phyloP scores from a whole-genome alignment of 176 grass and related monocot genomes.

The Juncus inflexus region DNA sequence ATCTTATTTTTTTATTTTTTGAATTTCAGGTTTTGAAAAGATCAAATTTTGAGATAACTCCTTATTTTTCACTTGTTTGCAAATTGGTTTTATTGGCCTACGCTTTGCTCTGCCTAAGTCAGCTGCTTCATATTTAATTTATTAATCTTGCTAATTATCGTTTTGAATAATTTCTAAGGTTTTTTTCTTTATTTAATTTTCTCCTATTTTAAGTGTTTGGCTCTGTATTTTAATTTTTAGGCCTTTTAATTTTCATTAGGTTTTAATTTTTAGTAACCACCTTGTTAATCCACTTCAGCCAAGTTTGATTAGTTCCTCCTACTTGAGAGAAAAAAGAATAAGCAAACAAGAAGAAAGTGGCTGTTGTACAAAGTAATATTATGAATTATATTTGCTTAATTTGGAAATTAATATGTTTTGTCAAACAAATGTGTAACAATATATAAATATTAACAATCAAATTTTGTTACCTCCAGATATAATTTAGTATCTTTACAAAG shows the following conservation, averaged over 20 bases:
- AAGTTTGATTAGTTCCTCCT: slow-evolving; percentile 16
- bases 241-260: slow-evolving; percentile 9
- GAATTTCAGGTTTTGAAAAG: slow-evolving; percentile 51
- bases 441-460: too few species aligned
- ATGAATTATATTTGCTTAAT: slow-evolving; percentile 12
- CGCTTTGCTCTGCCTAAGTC: slow-evolving; percentile 54
- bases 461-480: too few species aligned
- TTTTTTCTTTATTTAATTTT: slow-evolving; percentile 22
- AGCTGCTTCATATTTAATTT: slow-evolving; percentile 56
- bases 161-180: not conserved
- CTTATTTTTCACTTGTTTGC: slow-evolving; percentile 58
- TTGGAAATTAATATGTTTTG: too few species aligned
- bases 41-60: slow-evolving; percentile 50
- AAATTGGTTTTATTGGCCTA: slow-evolving; percentile 54
- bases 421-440: too few species aligned
- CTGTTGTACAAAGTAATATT: slow-evolving; percentile 28
- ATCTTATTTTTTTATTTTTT: not conserved
- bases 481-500: too few species aligned
- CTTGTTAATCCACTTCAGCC: slow-evolving; percentile 1
- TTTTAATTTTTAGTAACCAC: not conserved
- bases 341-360: not conserved
- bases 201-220: not conserved
- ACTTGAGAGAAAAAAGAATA: slow-evolving; percentile 1
- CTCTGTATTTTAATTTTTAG: slow-evolving; percentile 16
- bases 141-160: slow-evolving; percentile 14